Evolutionary conservation across 1,139 yeast species (phyloP), one percentile per base, ranked within the genome.

Genomic region (Yamadazyma dushanensis): DNA sequence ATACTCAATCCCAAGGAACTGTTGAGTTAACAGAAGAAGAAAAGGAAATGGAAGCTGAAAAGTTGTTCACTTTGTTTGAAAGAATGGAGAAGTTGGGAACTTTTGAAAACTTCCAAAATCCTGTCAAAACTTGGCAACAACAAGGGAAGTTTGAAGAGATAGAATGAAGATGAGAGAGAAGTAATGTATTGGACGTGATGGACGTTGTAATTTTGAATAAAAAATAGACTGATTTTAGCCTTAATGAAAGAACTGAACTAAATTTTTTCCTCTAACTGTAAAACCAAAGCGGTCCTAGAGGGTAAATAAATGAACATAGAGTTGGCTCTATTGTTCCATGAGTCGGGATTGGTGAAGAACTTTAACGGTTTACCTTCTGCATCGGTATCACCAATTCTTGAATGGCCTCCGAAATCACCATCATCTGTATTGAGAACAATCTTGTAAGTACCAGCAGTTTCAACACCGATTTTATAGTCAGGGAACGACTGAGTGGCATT

Each of bases 381-480:
- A 16, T 60, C 65, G 7, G 47, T 44, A 40, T 76, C 82, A 51
- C 80, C 82, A 38, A 92, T 73, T 48, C 96, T 73, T 25, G 65
- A 69, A 56, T 85, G 95, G 3, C 98, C 98, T 20, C 97, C 96
- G 61, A 73, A 87, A 44, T 74, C 68, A 11, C 59, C 62, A 35
- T 73, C 72, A 54, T 92, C 98, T 3, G 94, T 72, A 53, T 84
- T 83, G 51, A 92, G 68, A 15, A 86, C 81, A 34, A 90, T 72
- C 48, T 72, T 73, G 58, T 90, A 92, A 31, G 68, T 69, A 11
- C 98, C 98, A 0, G 94, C 73, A 15, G 56, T 66, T 29, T 90
- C 90, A 16, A 88, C 89, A 9, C 98, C 98, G 34, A 92, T 71
- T 53, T 95, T 78, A 63, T 89, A 92, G 59, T 88, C 96, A 5